Base-by-base conservation (phyloP, 2,329 filamentous ascomycete genomes). In the Colletotrichum salicis region DNA sequence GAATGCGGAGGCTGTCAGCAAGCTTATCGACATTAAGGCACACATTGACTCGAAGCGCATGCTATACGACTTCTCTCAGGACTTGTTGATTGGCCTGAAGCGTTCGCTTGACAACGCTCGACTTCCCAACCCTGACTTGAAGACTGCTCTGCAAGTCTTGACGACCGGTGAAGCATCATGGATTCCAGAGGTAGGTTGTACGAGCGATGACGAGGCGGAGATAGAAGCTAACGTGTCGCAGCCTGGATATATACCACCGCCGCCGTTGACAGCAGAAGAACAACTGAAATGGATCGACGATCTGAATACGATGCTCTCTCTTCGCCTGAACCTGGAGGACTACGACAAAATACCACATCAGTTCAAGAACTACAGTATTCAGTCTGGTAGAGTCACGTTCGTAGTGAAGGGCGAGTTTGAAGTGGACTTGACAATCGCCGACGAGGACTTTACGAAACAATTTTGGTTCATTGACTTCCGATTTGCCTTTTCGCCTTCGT, bases 391-490 rank as follows among this genome's bases (percentile, higher is more conserved):
- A 60, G 96, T 93, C 7, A 98, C 95, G 0, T 99, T 99, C 80
- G 89, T 86, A 58, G 93, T 98, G 1, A 84, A 89, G 3, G 89
- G 90, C 64, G 96, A 98, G 80, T 98, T 98, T 77, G 96, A 98
- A 80, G 90, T 98, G 24, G 96, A 98, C 79, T 88, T 99, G 63
- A 95, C 95, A 1, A 93, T 98, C 74, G 94, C 93, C 22, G 93
- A 95, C 76, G 95, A 98, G 78, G 92, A 96, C 75, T 89, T 91
- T 22, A 86, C 91, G 37, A 92, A 93, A 65, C 95, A 97, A 77
- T 97, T 97, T 79, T 98, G 93, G 87, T 97, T 98, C 79, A 93
- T 98, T 73, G 95, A 98, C 80, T 91, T 98, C 77, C 90, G 95
- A 71, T 95, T 97, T 76, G 84, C 91, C 15, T 99, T 97, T 79